A percentile compares a stretch with the other conserved stretches of the same genome.
phyloP scores from a whole-genome alignment of 495 filamentous ascomycete genomes.

The Hamigera avellanea region DNA sequence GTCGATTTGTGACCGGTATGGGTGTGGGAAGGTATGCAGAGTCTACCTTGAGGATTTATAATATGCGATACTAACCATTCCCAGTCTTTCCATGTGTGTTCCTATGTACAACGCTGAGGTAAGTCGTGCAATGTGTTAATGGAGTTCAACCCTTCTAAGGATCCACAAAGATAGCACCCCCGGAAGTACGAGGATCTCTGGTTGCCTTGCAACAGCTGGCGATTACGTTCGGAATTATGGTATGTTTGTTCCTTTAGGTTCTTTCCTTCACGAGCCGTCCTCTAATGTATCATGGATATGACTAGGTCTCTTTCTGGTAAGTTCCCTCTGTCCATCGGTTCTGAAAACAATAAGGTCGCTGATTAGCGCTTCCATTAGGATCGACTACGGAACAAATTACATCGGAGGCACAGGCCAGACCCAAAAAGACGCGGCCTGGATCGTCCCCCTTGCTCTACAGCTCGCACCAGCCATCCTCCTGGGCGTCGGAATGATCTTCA shows the following conservation, averaged over 20 bases:
- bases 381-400: slow-evolving; percentile 51
- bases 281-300: no score
- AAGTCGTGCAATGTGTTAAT: no score
- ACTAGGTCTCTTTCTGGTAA: slow-evolving; percentile 8
- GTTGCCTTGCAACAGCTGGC: slow-evolving; percentile 65
- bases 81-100: slow-evolving; percentile 5
- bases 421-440: slow-evolving; percentile 53
- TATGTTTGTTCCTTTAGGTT: slow-evolving; percentile 11
- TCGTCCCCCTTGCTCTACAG: slow-evolving; percentile 46
- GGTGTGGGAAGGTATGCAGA: slow-evolving; percentile 10
- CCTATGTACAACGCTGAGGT: slow-evolving; percentile 55
- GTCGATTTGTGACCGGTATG: slow-evolving; percentile 58
- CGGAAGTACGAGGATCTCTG: slow-evolving; percentile 50
- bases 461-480: slow-evolving; percentile 43
- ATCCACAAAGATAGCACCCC: slow-evolving; percentile 19
- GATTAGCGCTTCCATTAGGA: slow-evolving; percentile 47
- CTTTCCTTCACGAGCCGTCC: no score
- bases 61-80: no score
- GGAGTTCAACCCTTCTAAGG: no score
- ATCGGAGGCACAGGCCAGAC: slow-evolving; percentile 51
- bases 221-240: slow-evolving; percentile 70
- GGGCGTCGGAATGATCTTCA: slow-evolving; percentile 51
- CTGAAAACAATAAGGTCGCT: no score
- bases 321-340: neutral
- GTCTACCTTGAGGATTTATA: no score